Evolutionary conservation across 1,284 basidiomycete genomes (phyloP).

Genomic region (Pseudozyma flocculosa): DNA sequence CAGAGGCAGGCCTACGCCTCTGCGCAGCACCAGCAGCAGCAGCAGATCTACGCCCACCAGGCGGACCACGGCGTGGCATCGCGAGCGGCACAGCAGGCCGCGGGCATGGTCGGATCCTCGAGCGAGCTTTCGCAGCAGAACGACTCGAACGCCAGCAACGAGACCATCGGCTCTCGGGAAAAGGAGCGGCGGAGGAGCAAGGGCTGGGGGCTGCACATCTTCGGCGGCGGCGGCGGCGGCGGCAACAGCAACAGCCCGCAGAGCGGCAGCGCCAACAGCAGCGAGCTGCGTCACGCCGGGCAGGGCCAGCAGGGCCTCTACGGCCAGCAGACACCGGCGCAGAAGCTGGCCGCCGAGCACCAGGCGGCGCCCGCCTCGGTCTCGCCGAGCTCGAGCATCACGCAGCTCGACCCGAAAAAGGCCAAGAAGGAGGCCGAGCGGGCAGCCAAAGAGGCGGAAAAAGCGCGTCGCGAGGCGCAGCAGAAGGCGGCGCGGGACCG

Average conservation of each 20-base stretch:
- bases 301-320: constrained; percentile 4
- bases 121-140: constrained; percentile 31
- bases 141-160: constrained; percentile 33
- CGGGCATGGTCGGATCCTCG: constrained; percentile 7
- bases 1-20: not conserved
- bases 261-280: not conserved
- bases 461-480: constrained; percentile 76
- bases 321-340: constrained; percentile 30
- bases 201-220: constrained; percentile 39
- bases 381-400: constrained; percentile 54
- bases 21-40: too few relatives aligned
- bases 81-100: not conserved
- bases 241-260: constrained; percentile 4
- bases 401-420: constrained; percentile 73
- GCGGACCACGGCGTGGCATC: not conserved
- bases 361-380: constrained; percentile 53
- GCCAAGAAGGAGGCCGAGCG: constrained; percentile 86
- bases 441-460: constrained; percentile 77
- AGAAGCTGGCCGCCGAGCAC: constrained; percentile 36
- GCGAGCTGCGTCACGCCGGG: too few relatives aligned
- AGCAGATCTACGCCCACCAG: not conserved
- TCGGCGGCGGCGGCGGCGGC: constrained; percentile 2
- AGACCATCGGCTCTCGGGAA: constrained; percentile 35
- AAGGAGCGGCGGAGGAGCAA: constrained; percentile 34
- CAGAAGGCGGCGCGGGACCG: constrained; percentile 73